phyloP scores from a whole-genome alignment of 202 grass and related monocot genomes.

The Panicum hallii region DNA sequence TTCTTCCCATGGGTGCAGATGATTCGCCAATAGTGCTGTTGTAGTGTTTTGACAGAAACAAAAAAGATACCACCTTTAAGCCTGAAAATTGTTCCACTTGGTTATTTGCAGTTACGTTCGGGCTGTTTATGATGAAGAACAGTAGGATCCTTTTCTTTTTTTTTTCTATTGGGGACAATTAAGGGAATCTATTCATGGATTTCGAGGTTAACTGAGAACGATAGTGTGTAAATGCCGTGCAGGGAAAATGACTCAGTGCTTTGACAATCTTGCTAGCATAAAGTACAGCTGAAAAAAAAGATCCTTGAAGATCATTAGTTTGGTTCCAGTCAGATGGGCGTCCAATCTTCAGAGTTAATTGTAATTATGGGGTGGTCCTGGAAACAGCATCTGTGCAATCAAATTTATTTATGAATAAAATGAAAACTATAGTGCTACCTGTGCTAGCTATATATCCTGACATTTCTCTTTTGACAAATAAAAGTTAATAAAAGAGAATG shows the following conservation, averaged over 20 bases:
- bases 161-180: not conserved
- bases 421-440: not conserved
- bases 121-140: not conserved
- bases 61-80: not conserved
- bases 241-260: not conserved
- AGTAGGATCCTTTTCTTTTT: not conserved
- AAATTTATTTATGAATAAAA: not conserved
- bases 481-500: not conserved
- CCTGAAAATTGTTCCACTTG: not conserved
- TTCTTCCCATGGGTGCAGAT: not conserved
- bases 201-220: not conserved
- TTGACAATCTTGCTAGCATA: not conserved
- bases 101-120: not conserved
- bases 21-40: not conserved
- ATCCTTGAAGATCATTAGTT: not conserved
- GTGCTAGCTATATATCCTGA: not conserved
- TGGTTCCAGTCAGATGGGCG: not conserved
- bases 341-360: conserved; percentile 13
- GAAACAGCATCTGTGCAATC: not conserved
- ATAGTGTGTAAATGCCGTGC: not conserved
- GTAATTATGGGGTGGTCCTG: not conserved
- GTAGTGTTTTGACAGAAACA: not conserved
- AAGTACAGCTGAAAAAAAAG: not conserved
- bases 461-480: not conserved
- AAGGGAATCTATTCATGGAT: not conserved